Evolutionary conservation across 2,329 filamentous ascomycete species (phyloP).

Genomic region (Fusarium sambucinum): DNA sequence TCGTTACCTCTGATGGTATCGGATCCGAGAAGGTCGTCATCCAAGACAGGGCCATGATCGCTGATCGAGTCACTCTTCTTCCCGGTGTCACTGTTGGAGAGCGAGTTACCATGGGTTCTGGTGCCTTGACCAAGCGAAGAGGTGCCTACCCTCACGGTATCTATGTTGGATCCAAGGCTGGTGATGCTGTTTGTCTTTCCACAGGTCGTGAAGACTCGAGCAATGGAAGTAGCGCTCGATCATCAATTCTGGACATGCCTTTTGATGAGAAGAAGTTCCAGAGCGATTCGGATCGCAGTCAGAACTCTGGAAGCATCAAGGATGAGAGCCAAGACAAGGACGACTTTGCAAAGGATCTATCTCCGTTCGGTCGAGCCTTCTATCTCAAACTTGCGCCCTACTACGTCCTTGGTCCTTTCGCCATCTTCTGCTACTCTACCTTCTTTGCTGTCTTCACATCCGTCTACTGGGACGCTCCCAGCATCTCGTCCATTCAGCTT

Average conservation of each 20-base stretch:
- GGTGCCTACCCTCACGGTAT: not conserved
- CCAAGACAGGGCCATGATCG: slow-evolving; percentile 12
- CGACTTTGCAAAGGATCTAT: not conserved
- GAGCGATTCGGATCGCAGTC: not conserved
- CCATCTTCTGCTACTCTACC: slow-evolving; percentile 5
- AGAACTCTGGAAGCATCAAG: not conserved
- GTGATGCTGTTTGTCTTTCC: slow-evolving; percentile 5
- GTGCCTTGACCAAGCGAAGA: not conserved
- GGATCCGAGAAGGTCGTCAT: slow-evolving; percentile 3
- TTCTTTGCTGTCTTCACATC: slow-evolving; percentile 5
- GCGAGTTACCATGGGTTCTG: not conserved
- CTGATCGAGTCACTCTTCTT: slow-evolving; percentile 8
- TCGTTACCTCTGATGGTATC: not conserved
- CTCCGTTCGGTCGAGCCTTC: slow-evolving; percentile 17
- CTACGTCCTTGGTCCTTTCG: not conserved
- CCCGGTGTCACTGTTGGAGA: not conserved
- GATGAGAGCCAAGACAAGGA: not conserved
- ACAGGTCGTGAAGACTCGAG: not conserved
- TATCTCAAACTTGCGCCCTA: slow-evolving; percentile 14
- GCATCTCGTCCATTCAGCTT: slow-evolving; percentile 8
- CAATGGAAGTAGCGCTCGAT: not conserved
- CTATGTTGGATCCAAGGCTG: slow-evolving; percentile 5
- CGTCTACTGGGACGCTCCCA: slow-evolving; percentile 10
- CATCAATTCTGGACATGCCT: not conserved
- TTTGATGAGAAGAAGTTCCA: slow-evolving; percentile 3